Conservation (phyloP, 768 basidiomycete genomes). For the Lactifluus piperatus region DNA sequence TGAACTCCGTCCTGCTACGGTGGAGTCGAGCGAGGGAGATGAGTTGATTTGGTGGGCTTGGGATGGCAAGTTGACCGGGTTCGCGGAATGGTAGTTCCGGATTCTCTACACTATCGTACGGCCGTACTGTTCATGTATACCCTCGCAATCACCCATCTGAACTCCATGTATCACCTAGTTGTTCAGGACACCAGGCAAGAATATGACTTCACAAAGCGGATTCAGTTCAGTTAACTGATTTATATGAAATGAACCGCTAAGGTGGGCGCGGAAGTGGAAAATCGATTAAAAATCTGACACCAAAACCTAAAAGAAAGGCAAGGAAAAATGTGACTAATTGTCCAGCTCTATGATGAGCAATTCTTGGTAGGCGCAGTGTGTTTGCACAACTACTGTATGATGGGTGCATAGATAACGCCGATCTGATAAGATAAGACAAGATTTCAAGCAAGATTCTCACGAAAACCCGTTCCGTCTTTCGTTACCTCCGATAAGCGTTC, state of each 20-base stretch:
- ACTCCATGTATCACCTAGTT: not conserved
- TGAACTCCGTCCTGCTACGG: not conserved
- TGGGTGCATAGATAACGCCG: no score
- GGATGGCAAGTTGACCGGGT: conserved; percentile 40
- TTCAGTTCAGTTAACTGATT: not conserved
- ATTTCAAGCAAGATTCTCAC: no score
- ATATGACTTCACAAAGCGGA: not conserved
- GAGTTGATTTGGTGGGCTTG: conserved; percentile 48
- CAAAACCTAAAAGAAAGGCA: no score
- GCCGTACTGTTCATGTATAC: not conserved
- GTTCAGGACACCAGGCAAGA: not conserved
- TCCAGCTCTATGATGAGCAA: no score
- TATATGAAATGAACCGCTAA: not conserved
- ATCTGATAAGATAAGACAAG: no score
- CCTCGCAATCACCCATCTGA: not conserved
- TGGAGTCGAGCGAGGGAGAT: conserved; percentile 29
- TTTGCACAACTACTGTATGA: no score
- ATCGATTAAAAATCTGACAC: no score
- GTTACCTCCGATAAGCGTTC: not conserved
- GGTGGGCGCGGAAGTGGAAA: no score
- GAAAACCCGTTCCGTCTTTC: not conserved
- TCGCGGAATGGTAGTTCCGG: conserved; percentile 35
- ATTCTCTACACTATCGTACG: not conserved
- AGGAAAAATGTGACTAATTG: no score
- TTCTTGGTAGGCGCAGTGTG: no score